Evolutionary conservation across 306 rosid species (phyloP).

Genomic region (Alnus glutinosa): DNA sequence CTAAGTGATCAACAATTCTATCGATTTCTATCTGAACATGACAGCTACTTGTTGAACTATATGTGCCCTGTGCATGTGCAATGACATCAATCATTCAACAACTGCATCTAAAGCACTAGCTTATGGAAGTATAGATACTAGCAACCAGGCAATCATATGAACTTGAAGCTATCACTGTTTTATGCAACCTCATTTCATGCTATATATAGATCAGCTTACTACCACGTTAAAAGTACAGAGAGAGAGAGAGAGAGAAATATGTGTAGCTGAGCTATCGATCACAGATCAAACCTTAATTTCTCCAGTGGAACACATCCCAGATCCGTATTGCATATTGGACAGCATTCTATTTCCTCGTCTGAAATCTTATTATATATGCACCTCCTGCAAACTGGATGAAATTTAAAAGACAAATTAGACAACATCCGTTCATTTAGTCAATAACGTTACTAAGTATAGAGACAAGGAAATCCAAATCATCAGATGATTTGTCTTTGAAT

Average conservation of each 20-base stretch:
- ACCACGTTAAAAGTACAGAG: not conserved
- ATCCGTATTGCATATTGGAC: conserved; percentile 72
- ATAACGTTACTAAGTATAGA: not conserved
- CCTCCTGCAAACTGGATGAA: conserved; percentile 83
- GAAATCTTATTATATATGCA: conserved; percentile 65
- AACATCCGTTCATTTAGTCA: conserved; percentile 2
- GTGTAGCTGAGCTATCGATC: conserved; percentile 5
- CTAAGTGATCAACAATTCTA: not conserved
- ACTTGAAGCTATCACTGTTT: conserved; percentile 12
- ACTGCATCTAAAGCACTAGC: not conserved
- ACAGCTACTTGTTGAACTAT: not conserved
- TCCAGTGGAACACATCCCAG: conserved; percentile 63
- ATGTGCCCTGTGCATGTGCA: not conserved
- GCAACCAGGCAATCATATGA: conserved; percentile 10
- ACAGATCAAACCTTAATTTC: conserved; percentile 60
- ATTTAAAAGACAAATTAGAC: conserved; percentile 17
- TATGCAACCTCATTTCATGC: not conserved
- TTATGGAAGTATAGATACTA: conserved; percentile 5
- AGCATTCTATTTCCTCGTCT: conserved; percentile 58
- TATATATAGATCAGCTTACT: not conserved
- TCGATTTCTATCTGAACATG: not conserved
- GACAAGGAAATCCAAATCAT: conserved; percentile 4
- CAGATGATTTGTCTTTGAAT: too few species aligned
- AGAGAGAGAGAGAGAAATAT: not conserved
- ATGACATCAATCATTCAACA: not conserved